These are phyloP conservation scores for Sugiyamaella mastotermitis DNA, from an alignment of 805 yeast genomes.

Conservation along the genomic window DNA sequence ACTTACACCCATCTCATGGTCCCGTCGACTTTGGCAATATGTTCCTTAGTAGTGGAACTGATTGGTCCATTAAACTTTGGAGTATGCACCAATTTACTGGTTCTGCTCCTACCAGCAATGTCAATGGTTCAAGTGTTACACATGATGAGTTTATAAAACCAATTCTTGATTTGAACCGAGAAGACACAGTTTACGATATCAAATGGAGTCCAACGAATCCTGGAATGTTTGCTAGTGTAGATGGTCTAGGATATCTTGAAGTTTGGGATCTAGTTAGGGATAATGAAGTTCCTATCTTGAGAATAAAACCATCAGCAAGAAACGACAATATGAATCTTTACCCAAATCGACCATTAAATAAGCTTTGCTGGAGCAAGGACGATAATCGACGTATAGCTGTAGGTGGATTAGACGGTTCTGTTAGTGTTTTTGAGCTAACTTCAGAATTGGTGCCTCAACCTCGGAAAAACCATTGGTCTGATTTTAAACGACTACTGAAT, in stretches of 20 bases:
- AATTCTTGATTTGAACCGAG: slow-evolving; percentile 21
- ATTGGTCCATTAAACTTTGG: slow-evolving; percentile 36
- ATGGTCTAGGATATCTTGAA: slow-evolving; percentile 30
- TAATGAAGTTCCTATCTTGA: slow-evolving; percentile 25
- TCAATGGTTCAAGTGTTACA: not conserved
- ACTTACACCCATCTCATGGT: slow-evolving; percentile 24
- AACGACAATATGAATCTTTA: not conserved
- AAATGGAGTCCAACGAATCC: slow-evolving; percentile 33
- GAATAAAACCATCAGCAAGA: slow-evolving; percentile 15
- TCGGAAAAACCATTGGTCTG: slow-evolving; percentile 13
- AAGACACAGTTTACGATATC: slow-evolving; percentile 32
- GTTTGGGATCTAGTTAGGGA: slow-evolving; percentile 35
- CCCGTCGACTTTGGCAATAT: slow-evolving; percentile 24
- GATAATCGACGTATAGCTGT: slow-evolving; percentile 24
- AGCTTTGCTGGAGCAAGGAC: slow-evolving; percentile 27
- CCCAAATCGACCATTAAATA: slow-evolving; percentile 24
- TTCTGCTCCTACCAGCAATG: not conserved
- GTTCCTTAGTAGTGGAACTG: slow-evolving; percentile 30
- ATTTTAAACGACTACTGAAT: slow-evolving; percentile 8
- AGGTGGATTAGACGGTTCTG: slow-evolving; percentile 30
- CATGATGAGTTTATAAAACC: slow-evolving; percentile 16
- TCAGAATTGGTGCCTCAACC: slow-evolving; percentile 7
- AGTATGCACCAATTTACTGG: slow-evolving; percentile 12
- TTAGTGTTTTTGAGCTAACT: slow-evolving; percentile 27
- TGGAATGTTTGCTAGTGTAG: slow-evolving; percentile 32